These are phyloP conservation scores for Penicillium sp. DNA, from an alignment of 2,329 filamentous ascomycete genomes.

Conservation along the genomic window DNA sequence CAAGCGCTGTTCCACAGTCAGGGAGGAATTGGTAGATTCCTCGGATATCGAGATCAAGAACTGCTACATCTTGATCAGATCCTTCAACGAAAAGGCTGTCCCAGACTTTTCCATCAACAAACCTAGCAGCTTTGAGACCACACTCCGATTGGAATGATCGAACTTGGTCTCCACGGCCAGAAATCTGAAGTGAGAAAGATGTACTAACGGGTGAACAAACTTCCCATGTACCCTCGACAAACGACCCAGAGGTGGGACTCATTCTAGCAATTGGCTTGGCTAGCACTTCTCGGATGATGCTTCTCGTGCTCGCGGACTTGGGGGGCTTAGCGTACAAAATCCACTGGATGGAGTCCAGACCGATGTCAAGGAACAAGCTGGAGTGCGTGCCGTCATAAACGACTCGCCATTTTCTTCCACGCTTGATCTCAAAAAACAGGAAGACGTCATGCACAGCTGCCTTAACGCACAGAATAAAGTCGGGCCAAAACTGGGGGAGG, in stretches of 20 bases:
- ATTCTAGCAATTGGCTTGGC: conserved; percentile 50
- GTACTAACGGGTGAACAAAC: conserved; percentile 43
- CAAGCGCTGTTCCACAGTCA: conserved; percentile 57
- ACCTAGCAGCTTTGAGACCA: conserved; percentile 41
- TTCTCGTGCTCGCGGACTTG: conserved; percentile 39
- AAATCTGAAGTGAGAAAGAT: conserved; percentile 36
- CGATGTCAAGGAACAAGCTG: conserved; percentile 28
- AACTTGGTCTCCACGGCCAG: conserved; percentile 32
- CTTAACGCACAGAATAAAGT: conserved; percentile 33
- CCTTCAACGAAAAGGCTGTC: conserved; percentile 42
- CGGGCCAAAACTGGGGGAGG: conserved; percentile 28
- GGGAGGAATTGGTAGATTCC: conserved; percentile 54
- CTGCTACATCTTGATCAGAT: conserved; percentile 24
- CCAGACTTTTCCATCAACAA: conserved; percentile 46
- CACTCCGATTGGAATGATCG: conserved; percentile 41
- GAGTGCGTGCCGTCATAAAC: conserved; percentile 28
- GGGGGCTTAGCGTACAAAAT: conserved; percentile 49
- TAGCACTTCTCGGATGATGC: conserved; percentile 43
- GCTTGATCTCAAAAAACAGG: conserved; percentile 30
- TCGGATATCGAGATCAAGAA: conserved; percentile 40
- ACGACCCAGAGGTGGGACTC: conserved; percentile 29
- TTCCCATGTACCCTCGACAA: conserved; percentile 46
- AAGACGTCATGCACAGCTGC: conserved; percentile 27
- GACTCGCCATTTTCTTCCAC: conserved; percentile 33
- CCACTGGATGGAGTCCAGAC: conserved; percentile 42